Conservation (phyloP, 2,329 filamentous ascomycete genomes). For the Emericellopsis atlantica region DNA sequence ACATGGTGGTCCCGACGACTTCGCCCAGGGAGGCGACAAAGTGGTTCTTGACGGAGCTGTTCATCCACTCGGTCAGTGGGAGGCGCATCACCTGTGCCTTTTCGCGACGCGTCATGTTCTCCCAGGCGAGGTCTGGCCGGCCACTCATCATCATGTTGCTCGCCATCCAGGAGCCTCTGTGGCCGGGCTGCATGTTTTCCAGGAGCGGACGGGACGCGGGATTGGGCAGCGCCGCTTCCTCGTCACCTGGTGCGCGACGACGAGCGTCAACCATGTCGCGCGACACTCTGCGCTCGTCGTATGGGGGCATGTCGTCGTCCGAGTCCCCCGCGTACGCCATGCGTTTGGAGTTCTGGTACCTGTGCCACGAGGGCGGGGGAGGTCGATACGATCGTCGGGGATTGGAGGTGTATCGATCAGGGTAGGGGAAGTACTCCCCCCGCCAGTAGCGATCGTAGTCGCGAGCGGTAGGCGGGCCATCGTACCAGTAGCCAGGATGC, state of each 20-base stretch:
- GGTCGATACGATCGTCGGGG: conserved; percentile 9
- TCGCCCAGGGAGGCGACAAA: conserved; percentile 23
- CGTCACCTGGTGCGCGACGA: not conserved
- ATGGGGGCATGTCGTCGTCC: conserved; percentile 12
- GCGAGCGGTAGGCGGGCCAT: conserved; percentile 5
- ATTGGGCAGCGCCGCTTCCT: not conserved
- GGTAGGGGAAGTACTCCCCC: conserved; percentile 6
- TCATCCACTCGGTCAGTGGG: conserved; percentile 32
- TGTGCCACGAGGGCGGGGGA: conserved; percentile 12
- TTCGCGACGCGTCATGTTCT: conserved; percentile 22
- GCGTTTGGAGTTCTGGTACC: conserved; percentile 2
- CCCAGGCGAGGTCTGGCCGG: conserved; percentile 19
- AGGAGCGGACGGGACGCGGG: not conserved
- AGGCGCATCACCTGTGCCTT: conserved; percentile 28
- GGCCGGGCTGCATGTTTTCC: not conserved
- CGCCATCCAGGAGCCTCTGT: not conserved
- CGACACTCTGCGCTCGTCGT: not conserved
- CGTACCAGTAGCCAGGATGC: conserved; percentile 2
- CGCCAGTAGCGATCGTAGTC: conserved; percentile 14
- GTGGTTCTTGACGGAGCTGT: conserved; percentile 30
- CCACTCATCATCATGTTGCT: not conserved
- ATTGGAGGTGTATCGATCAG: conserved; percentile 7
- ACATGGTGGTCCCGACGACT: conserved; percentile 27
- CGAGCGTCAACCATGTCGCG: not conserved
- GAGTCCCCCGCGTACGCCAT: conserved; percentile 5